Percentiles rank a stretch among this genome's conserved stretches.
These are phyloP conservation scores for Avena eriantha DNA, from an alignment of 176 grass and related monocot genomes.

Conservation along the genomic window DNA sequence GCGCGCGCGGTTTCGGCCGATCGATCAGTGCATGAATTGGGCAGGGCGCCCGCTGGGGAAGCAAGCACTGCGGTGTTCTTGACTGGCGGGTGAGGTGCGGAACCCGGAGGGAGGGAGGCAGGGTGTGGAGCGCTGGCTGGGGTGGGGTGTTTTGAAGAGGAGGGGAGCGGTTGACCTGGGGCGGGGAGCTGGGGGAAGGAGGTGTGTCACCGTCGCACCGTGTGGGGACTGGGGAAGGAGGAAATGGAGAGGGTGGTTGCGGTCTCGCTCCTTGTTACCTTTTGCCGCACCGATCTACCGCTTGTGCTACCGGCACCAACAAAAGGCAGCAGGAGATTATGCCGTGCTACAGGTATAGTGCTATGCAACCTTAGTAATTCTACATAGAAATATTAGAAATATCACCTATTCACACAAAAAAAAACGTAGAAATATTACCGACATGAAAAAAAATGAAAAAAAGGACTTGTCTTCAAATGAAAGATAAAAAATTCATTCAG, in stretches of 20 bases:
- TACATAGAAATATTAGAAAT: too few relatives aligned
- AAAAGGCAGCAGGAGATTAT: too few relatives aligned
- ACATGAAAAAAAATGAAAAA: too few relatives aligned
- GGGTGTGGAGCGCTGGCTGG: slow-evolving; percentile 1
- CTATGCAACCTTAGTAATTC: too few relatives aligned
- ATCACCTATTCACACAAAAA: too few relatives aligned
- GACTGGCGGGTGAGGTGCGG: slow-evolving; percentile 4
- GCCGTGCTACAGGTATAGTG: too few relatives aligned
- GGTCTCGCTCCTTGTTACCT: not conserved
- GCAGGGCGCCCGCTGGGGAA: not conserved
- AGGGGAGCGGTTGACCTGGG: slow-evolving; percentile 35
- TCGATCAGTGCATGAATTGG: slow-evolving; percentile 30
- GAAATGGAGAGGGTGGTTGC: not conserved
- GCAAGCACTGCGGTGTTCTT: not conserved
- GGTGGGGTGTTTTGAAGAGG: slow-evolving; percentile 43
- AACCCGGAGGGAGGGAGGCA: not conserved
- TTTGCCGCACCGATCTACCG: too few relatives aligned
- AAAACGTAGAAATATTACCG: too few relatives aligned
- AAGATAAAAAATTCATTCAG: too few relatives aligned
- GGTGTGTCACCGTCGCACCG: not conserved
- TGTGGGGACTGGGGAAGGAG: not conserved
- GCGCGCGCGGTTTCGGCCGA: not conserved
- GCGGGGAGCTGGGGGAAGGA: not conserved
- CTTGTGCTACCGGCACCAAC: too few relatives aligned
- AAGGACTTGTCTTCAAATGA: too few relatives aligned